Base-by-base conservation (phyloP, 2,329 filamentous ascomycete genomes). In the Neocucurbitaria cava region DNA sequence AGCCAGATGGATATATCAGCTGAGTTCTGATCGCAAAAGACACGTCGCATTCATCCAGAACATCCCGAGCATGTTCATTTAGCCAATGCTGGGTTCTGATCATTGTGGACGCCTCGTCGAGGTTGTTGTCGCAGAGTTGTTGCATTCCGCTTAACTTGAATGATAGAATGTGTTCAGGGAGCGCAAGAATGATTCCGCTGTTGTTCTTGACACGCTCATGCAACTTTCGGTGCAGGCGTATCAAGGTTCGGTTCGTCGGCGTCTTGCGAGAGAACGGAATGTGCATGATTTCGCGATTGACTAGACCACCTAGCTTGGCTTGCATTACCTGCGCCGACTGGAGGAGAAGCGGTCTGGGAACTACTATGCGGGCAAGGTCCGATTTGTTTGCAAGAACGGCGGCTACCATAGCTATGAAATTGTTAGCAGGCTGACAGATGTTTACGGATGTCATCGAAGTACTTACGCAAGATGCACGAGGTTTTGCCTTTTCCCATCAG, bases 401-500 rank as follows among this genome's bases (percentile, higher is more conserved):
- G 0, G 83, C 83, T 0, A 88, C 82, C 33, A 89, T 86, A 0
- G 88, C 69, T 64, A 46, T 9, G 8, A 49, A n/a, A 17, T 13
- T n/a, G 49, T 61, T 47, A 71, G 52, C 8, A 31, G 4, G 10
- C 5, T 24, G 36, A 24, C 6, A 40, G 9, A 24, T 10, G 88
- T 0, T 88, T 79, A 44, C 89, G 88, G 1, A 88, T 81, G 0
- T 85, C 85, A 3, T 5, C 20, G 5, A 3, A 6, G 0, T 1
- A 63, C 62, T 58, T 62, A 71, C 63, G 69, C 1, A 72, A 50
- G 11, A 92, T 90, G 1, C 90, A 84, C 0, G 87, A 88, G 0
- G 84, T 86, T 69, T 87, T 87, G 0, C 84, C 82, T 74, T 87
- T 81, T 0, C 87, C 87, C 87, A 89, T 89, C 56, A 88, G 86